A percentile compares a stretch with the other conserved stretches of the same genome.
Conservation (phyloP, 2,329 filamentous ascomycete species). For the Diaporthe sp. region DNA sequence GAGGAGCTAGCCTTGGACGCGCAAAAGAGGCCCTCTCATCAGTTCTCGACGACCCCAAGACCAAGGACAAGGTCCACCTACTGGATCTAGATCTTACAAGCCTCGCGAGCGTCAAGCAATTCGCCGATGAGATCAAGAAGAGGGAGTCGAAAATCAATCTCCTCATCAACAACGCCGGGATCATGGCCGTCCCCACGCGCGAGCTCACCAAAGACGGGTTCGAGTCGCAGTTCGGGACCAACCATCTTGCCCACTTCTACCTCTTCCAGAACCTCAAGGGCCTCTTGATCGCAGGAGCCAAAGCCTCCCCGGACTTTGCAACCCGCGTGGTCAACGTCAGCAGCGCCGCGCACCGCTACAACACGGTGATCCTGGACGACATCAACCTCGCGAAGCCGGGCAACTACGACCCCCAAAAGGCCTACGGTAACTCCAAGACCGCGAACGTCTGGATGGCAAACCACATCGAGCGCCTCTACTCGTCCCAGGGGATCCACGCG, state of each 20-base stretch:
- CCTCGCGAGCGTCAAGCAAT: constrained; percentile 52
- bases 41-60: constrained; percentile 45
- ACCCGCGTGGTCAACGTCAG: constrained; percentile 62
- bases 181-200: constrained; percentile 55
- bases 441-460: constrained; percentile 64
- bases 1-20: constrained; percentile 54
- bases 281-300: constrained; percentile 56
- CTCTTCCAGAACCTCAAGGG: constrained; percentile 64
- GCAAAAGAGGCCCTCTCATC: constrained; percentile 50
- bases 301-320: constrained; percentile 50
- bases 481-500: constrained; percentile 55
- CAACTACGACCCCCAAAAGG: constrained; percentile 51
- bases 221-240: constrained; percentile 65
- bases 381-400: constrained; percentile 52
- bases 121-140: constrained; percentile 50
- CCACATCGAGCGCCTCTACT: constrained; percentile 60
- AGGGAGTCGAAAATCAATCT: constrained; percentile 44
- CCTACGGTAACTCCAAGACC: constrained; percentile 60
- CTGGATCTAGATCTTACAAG: constrained; percentile 49
- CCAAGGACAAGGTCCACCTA: constrained; percentile 49
- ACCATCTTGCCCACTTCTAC: constrained; percentile 67
- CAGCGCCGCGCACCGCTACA: constrained; percentile 56
- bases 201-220: constrained; percentile 58
- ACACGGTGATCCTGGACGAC: constrained; percentile 54
- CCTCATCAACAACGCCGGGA: constrained; percentile 60